These are phyloP conservation scores for Colletotrichum cordylinicola DNA, from an alignment of 2,329 filamentous ascomycete species.

Conservation along the genomic window DNA sequence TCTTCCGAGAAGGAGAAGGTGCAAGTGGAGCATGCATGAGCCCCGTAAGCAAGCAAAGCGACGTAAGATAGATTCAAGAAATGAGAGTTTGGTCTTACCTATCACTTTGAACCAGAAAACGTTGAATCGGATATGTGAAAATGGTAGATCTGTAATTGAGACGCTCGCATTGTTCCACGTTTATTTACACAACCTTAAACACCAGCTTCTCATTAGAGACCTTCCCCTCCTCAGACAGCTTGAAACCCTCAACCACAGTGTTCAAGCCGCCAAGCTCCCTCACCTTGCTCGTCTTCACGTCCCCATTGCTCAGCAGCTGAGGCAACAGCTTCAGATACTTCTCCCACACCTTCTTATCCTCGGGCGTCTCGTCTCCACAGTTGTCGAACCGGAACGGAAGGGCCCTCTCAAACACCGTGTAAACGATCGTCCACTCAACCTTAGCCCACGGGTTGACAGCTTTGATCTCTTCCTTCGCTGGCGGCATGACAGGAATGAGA, in stretches of 20 bases:
- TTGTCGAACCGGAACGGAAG: not conserved
- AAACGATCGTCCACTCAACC: not conserved
- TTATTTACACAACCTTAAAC: not conserved
- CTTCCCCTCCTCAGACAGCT: not conserved
- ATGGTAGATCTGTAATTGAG: too few relatives aligned
- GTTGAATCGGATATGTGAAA: too few relatives aligned
- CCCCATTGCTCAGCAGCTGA: not conserved
- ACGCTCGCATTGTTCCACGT: too few relatives aligned
- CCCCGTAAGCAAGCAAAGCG: not conserved
- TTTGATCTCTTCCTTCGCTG: not conserved
- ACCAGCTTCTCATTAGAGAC: not conserved
- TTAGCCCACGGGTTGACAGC: not conserved
- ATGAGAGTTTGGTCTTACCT: too few relatives aligned
- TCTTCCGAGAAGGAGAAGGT: not conserved
- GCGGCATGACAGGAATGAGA: constrained; percentile 13
- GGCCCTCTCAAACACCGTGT: not conserved
- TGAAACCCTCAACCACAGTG: not conserved
- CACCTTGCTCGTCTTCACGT: not conserved
- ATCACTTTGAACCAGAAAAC: too few relatives aligned
- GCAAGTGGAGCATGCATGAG: not conserved
- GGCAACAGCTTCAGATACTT: not conserved
- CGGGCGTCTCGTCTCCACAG: not conserved
- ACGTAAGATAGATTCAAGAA: too few relatives aligned
- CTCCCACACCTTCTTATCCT: constrained; percentile 2
- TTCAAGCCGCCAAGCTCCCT: not conserved